Conservation (phyloP, 2,329 filamentous ascomycete species). For the Aspergillus chevalieri region DNA sequence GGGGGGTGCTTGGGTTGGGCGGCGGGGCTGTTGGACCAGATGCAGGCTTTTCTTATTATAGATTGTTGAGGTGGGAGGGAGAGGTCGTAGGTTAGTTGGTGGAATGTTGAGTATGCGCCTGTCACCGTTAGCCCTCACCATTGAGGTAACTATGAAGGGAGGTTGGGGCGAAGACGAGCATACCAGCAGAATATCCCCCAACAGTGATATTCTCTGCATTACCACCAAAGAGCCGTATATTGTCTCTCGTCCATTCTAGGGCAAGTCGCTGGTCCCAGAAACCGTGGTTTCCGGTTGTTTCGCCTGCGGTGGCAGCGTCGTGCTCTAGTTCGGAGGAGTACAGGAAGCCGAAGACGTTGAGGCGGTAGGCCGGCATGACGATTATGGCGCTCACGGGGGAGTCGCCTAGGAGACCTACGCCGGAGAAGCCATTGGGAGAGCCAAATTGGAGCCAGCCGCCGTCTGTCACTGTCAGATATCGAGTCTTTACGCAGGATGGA, state of each 20-base stretch:
- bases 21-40: conserved; percentile 50
- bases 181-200: conserved; percentile 51
- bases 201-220: conserved; percentile 48
- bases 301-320: conserved; percentile 33
- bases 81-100: conserved; percentile 54
- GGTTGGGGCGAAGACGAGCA: background rate
- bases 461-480: conserved; percentile 26
- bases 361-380: conserved; percentile 51
- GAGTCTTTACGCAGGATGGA: background rate
- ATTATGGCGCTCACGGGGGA: conserved; percentile 46
- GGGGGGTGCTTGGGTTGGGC: conserved; percentile 46
- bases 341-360: conserved; percentile 54
- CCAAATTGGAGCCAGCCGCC: conserved; percentile 55
- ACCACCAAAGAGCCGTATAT: conserved; percentile 48
- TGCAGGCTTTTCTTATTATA: conserved; percentile 47
- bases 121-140: conserved; percentile 3
- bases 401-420: conserved; percentile 44
- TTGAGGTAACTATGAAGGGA: background rate
- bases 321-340: conserved; percentile 43
- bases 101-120: conserved; percentile 51
- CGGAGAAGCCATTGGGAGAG: conserved; percentile 42
- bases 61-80: conserved; percentile 41
- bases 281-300: conserved; percentile 45
- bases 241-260: conserved; percentile 51
- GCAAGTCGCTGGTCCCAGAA: conserved; percentile 55